phyloP scores from a whole-genome alignment of 116 monocot species.

The Iris pallida region DNA sequence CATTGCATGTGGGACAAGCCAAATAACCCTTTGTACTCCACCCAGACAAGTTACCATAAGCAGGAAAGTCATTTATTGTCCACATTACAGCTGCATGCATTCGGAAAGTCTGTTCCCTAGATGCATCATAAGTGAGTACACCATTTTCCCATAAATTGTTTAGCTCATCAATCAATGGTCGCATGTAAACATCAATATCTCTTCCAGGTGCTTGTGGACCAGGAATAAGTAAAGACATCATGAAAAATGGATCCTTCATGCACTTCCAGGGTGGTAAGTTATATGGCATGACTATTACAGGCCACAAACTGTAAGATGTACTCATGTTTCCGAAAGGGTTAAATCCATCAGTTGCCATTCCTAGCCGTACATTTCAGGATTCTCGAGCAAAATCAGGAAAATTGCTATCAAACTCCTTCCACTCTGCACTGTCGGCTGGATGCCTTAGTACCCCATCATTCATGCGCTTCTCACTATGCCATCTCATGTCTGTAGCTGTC shows the following conservation, averaged over 20 bases:
- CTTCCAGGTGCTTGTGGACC: not conserved
- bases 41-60: not conserved
- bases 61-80: slow-evolving; percentile 6
- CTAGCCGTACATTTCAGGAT: too few species aligned
- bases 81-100: not conserved
- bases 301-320: too few species aligned
- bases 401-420: too few species aligned
- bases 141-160: not conserved
- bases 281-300: too few species aligned
- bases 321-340: too few species aligned
- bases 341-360: too few species aligned
- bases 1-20: slow-evolving; percentile 1
- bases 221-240: not conserved
- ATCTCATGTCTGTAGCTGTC: too few species aligned
- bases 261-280: not conserved
- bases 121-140: not conserved
- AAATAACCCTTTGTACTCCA: not conserved
- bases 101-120: too few species aligned
- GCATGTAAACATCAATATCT: not conserved
- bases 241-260: not conserved
- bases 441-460: too few species aligned
- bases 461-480: too few species aligned
- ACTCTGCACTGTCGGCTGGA: too few species aligned
- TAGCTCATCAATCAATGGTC: not conserved
- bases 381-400: too few species aligned